Percentiles rank a stretch among this genome's conserved stretches.
These are phyloP conservation scores for Acrodontium crateriforme DNA, from an alignment of 2,329 filamentous ascomycete genomes.

Conservation along the genomic window DNA sequence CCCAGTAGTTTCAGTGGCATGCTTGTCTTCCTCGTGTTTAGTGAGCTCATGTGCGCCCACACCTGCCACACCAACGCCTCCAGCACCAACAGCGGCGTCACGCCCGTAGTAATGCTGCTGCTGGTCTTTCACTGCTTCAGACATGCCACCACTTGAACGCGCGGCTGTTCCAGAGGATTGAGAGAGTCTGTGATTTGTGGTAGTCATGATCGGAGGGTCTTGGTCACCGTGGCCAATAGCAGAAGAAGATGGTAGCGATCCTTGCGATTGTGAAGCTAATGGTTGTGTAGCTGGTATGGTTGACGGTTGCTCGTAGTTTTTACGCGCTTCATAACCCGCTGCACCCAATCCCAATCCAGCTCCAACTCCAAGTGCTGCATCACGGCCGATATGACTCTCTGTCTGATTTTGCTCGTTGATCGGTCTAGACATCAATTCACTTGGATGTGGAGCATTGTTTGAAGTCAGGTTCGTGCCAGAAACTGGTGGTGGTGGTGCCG, in stretches of 20 bases:
- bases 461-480: no score
- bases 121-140: constrained; percentile 15
- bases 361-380: constrained; percentile 14
- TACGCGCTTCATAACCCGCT: constrained; percentile 8
- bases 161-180: no score
- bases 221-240: no score
- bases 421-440: no score
- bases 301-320: constrained; percentile 4
- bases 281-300: no score
- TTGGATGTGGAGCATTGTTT: no score
- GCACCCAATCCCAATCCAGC: constrained; percentile 11
- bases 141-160: constrained; percentile 5
- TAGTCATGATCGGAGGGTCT: no score
- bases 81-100: constrained; percentile 2
- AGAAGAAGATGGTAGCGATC: no score
- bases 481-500: constrained; percentile 11
- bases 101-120: constrained; percentile 22
- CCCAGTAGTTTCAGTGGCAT: not conserved
- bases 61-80: constrained; percentile 2
- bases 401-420: no score
- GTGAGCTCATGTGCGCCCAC: no score
- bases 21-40: constrained; percentile 1
- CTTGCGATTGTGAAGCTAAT: no score
- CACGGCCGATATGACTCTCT: constrained; percentile 8
- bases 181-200: no score